These are phyloP conservation scores for Rutstroemia sp. DNA, from an alignment of 2,329 filamentous ascomycete genomes.

Conservation along the genomic window DNA sequence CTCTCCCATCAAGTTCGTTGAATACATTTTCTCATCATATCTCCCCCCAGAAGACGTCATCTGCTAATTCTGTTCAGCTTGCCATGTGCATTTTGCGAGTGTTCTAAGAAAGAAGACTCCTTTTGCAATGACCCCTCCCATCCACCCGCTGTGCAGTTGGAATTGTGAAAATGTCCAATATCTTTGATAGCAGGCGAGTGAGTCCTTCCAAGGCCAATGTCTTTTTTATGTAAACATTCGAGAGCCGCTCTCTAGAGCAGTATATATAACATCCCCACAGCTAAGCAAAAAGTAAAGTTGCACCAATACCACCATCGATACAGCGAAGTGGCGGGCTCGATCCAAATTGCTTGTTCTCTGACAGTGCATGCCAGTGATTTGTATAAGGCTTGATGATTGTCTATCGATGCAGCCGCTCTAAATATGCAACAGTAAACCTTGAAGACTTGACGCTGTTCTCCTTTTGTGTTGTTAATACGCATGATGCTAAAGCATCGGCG, in stretches of 20 bases:
- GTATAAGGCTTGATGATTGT: slow-evolving; percentile 22
- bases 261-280: slow-evolving; percentile 13
- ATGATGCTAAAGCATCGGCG: slow-evolving; percentile 29
- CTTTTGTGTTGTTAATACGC: slow-evolving; percentile 18
- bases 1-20: slow-evolving; percentile 12
- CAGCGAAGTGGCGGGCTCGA: slow-evolving; percentile 3
- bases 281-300: slow-evolving; percentile 24
- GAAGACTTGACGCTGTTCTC: slow-evolving; percentile 16
- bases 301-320: slow-evolving; percentile 21
- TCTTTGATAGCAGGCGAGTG: slow-evolving; percentile 20
- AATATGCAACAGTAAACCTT: slow-evolving; percentile 22
- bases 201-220: slow-evolving; percentile 21
- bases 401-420: slow-evolving; percentile 24
- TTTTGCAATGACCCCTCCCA: slow-evolving; percentile 27
- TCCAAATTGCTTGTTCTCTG: slow-evolving; percentile 17
- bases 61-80: slow-evolving; percentile 25
- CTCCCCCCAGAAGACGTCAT: slow-evolving; percentile 13
- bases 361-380: slow-evolving; percentile 14
- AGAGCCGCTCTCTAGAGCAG: slow-evolving; percentile 20
- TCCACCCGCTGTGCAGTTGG: slow-evolving; percentile 26
- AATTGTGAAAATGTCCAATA: slow-evolving; percentile 24
- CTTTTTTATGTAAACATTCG: slow-evolving; percentile 20
- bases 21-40: slow-evolving; percentile 12
- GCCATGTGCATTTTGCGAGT: slow-evolving; percentile 16
- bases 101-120: slow-evolving; percentile 17